Base-by-base conservation (phyloP, 2,329 filamentous ascomycete genomes). In the Chaetomiaceae sp. region DNA sequence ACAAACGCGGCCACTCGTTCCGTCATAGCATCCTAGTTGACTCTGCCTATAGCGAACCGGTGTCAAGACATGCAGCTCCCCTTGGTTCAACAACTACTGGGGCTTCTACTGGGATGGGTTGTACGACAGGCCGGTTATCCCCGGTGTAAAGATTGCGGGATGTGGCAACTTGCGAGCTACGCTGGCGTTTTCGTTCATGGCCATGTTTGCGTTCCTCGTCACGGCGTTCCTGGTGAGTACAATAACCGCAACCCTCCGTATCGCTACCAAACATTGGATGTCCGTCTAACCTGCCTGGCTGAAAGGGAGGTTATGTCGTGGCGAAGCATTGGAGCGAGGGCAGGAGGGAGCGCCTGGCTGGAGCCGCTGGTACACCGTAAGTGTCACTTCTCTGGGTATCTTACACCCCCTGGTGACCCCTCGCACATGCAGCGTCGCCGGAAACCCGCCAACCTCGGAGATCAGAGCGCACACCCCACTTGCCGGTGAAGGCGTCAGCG, bases 41-140 rank as follows among this genome's bases (percentile, higher is more conserved):
- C 20, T 10, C 8, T 17, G 10, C 3, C 3, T 10, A 4, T 23
- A 58, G 56, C 51, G 48, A 6, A 48, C 40, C 13, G 54, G 49
- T 14, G 37, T 38, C 8, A 4, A 20, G 14, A 53, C 41, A 14
- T 58, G 56, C 42, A 44, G 50, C 30, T 40, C 55, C 2, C 17
- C 16, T 9, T 57, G 55, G 52, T 58, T 52, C 39, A 51, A 38
- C 40, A 55, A 45, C 40, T 58, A 57, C 41, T 58, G 55, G 56
- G 50, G 50, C 8, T 55, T 34, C 25, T 53, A 55, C 40, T 58
- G 56, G 56, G 52, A 50, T 4, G 30, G 34, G 13, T 47, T 37
- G 47, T 55, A 44, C 47, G n/a, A 20, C 25, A 6, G 40, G 2
- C 27, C 20, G n/a, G 23, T 35, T 20, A 17, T 31, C 35, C 16